phyloP scores from a whole-genome alignment of 2,329 filamentous ascomycete species.

The Colletotrichum abscissum region DNA sequence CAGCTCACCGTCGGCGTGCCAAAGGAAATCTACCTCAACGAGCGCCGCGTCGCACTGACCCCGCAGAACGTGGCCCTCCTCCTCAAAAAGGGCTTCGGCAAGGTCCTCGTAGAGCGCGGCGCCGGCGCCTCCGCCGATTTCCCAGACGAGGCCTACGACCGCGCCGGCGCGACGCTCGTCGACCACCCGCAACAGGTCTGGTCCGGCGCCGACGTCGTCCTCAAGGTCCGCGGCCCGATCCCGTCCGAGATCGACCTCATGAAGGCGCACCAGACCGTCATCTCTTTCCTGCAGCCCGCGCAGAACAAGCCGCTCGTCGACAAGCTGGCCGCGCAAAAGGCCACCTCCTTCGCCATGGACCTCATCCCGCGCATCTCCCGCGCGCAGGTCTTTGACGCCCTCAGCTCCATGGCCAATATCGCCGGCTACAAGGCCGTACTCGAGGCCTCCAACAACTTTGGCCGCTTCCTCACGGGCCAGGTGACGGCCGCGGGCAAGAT shows the following conservation, averaged over 20 bases:
- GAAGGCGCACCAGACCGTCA: slow-evolving; percentile 76
- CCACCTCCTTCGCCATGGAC: slow-evolving; percentile 90
- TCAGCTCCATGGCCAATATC: slow-evolving; percentile 95
- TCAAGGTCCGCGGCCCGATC: slow-evolving; percentile 85
- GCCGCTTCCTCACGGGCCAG: slow-evolving; percentile 88
- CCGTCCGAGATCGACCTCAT: slow-evolving; percentile 76
- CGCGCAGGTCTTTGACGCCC: slow-evolving; percentile 87
- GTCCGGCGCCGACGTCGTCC: slow-evolving; percentile 79
- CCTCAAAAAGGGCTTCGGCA: slow-evolving; percentile 85
- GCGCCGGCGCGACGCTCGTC: slow-evolving; percentile 82
- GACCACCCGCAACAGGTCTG: slow-evolving; percentile 76
- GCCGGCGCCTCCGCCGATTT: slow-evolving; percentile 85
- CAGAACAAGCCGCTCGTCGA: slow-evolving; percentile 83
- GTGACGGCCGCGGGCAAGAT: slow-evolving; percentile 92
- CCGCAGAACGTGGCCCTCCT: slow-evolving; percentile 85
- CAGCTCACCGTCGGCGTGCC: slow-evolving; percentile 83
- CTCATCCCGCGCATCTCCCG: slow-evolving; percentile 91
- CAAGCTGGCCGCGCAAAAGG: slow-evolving; percentile 76
- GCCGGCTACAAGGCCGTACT: slow-evolving; percentile 92
- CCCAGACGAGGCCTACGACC: slow-evolving; percentile 79
- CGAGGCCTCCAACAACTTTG: slow-evolving; percentile 90
- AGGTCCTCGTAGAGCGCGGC: slow-evolving; percentile 82
- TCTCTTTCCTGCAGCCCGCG: slow-evolving; percentile 85
- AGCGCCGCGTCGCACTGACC: slow-evolving; percentile 86
- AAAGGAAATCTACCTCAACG: slow-evolving; percentile 80